Conservation (phyloP, 164 flowering plant genomes). For the Cinnamomum micranthum region DNA sequence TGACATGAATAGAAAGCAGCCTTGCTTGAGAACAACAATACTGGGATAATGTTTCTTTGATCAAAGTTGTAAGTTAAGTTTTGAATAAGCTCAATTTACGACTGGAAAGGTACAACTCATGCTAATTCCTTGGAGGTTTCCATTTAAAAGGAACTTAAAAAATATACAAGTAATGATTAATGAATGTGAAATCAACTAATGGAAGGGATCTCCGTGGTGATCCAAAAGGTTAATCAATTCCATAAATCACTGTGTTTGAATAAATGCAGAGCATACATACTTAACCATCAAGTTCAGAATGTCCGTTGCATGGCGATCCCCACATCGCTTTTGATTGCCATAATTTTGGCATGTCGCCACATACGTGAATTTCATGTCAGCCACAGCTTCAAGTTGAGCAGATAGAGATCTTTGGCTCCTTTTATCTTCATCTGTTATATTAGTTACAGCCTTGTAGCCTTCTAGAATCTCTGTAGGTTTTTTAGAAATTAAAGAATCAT, state of each 20-base stretch:
- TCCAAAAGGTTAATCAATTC: not conserved
- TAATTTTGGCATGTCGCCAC: slow-evolving; percentile 96
- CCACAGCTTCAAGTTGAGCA: slow-evolving; percentile 86
- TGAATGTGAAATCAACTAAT: no score
- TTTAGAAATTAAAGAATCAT: not conserved
- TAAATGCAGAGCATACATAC: slow-evolving; percentile 41
- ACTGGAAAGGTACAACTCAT: no score
- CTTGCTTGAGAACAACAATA: no score
- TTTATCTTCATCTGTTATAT: slow-evolving; percentile 71
- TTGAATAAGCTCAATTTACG: no score
- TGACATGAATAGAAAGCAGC: no score
- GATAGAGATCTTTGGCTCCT: slow-evolving; percentile 76
- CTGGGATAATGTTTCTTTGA: no score
- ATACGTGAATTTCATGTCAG: slow-evolving; percentile 96
- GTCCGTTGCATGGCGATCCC: slow-evolving; percentile 95
- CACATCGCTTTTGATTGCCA: slow-evolving; percentile 89
- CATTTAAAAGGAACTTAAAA: no score
- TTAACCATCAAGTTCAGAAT: slow-evolving; percentile 94
- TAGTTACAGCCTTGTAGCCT: slow-evolving; percentile 82
- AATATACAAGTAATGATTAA: no score
- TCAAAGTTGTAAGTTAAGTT: no score
- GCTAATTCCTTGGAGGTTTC: no score
- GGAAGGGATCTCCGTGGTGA: no score
- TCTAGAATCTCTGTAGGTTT: slow-evolving; percentile 59
- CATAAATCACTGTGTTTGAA: not conserved